Evolutionary conservation across 2,329 filamentous ascomycete genomes (phyloP).

Genomic region (Hypoxylon sp.): DNA sequence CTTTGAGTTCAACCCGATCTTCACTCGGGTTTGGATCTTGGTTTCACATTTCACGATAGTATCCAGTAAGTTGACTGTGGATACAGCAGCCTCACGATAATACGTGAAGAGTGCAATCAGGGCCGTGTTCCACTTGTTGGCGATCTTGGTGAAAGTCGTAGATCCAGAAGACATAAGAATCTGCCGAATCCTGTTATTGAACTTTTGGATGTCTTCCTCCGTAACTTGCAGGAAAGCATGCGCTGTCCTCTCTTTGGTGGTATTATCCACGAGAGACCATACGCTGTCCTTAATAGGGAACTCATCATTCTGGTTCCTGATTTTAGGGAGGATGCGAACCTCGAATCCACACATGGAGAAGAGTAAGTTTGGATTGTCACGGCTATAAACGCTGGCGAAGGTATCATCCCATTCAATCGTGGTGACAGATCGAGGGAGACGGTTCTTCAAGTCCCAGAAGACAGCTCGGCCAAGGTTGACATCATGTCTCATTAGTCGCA

Average conservation of each 20-base stretch:
- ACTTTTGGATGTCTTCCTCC: slow-evolving; percentile 97
- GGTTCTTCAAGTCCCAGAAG: slow-evolving; percentile 99
- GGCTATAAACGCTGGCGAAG: slow-evolving; percentile 97
- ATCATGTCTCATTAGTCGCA: slow-evolving; percentile 98
- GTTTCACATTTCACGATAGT: slow-evolving; percentile 99
- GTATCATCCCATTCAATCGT: slow-evolving; percentile 99
- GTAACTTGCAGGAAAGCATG: slow-evolving; percentile 98
- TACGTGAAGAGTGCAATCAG: slow-evolving; percentile 98
- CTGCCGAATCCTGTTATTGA: slow-evolving; percentile 98
- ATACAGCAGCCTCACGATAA: slow-evolving; percentile 96
- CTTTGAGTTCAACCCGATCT: slow-evolving; percentile 98
- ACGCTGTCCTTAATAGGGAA: slow-evolving; percentile 98
- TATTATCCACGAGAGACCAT: slow-evolving; percentile 97
- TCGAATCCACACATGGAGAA: slow-evolving; percentile 99
- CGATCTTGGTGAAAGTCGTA: slow-evolving; percentile 99
- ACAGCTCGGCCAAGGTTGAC: slow-evolving; percentile 97
- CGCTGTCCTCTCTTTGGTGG: slow-evolving; percentile 95
- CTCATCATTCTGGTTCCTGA: slow-evolving; percentile 93
- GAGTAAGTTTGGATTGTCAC: slow-evolving; percentile 95
- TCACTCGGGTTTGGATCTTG: slow-evolving; percentile 98
- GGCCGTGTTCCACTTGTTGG: slow-evolving; percentile 99
- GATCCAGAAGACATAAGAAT: slow-evolving; percentile 99
- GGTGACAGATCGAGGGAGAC: slow-evolving; percentile 91
- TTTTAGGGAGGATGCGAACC: slow-evolving; percentile 95
- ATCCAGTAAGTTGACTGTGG: slow-evolving; percentile 92